Evolutionary conservation across 257 asterid species (phyloP), one percentile per base, ranked within the genome.

Genomic region (Asclepias syriaca): DNA sequence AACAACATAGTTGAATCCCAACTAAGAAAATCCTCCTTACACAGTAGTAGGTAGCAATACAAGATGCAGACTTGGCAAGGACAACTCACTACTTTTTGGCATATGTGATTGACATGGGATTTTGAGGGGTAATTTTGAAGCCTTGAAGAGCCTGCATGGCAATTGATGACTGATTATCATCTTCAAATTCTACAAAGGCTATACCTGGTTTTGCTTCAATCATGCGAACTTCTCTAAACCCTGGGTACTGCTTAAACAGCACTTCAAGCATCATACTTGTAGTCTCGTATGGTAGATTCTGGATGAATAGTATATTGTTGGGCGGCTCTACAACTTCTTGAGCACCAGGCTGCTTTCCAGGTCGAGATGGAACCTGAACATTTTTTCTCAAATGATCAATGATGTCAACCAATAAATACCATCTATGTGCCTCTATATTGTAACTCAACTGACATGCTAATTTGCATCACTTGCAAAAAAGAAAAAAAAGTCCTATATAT

Each of bases 121-220:
- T 88, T 75, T 90, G 92, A 50, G 98, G 83, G 55, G 89, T 87
- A 78, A 95, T 88, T 81, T 85, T 92, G 91, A 95, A 95, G 83
- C 96, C 98, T 74, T 95, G 98, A 69, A 94, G 99, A 68, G 86
- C 97, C 84, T 91, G 96, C 99, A 94, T 91, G 77, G 99, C 99
- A 48, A 90, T 87, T 12, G 98, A 88, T 18, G 99, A 90, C 82
- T 86, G 93, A 2, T 82, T 66, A 73, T 92, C 99, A 5, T 95
- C 96, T 16, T 90, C 98, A 69, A 81, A 95, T 87, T 95, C 99
- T 8, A 95, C 97, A 46, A 95, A 95, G 12, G 99, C 97, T 21
- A 95, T 95, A 63, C 99, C 99, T 5, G 99, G 99, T 70, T 94
- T 94, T 15, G 99, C 96, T 32, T 87, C 98, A 11, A 88, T 89